phyloP scores from a whole-genome alignment of 2,329 filamentous ascomycete genomes.

The Apiospora aurea region DNA sequence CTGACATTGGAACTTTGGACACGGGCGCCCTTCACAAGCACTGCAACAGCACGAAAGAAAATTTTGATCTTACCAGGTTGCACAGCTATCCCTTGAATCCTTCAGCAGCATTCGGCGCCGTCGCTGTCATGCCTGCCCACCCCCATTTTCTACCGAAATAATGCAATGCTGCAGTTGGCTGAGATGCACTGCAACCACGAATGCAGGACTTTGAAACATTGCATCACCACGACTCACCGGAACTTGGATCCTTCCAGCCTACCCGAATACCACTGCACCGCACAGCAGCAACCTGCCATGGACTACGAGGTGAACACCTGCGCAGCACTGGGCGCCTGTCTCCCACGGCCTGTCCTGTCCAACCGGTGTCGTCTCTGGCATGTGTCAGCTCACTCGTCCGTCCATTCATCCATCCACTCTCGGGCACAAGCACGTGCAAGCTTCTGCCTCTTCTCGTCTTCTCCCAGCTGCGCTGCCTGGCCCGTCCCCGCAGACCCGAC shows the following conservation, averaged over 20 bases:
- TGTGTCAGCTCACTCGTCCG: neutral
- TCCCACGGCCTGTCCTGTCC: neutral
- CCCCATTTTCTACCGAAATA: slow-evolving; percentile 4
- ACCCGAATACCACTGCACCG: slow-evolving; percentile 16
- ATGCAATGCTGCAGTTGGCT: slow-evolving; percentile 20
- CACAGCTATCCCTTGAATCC: slow-evolving; percentile 7
- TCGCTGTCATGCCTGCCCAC: neutral
- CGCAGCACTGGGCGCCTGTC: neutral
- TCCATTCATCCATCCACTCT: neutral
- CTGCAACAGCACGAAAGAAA: neutral
- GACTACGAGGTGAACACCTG: neutral
- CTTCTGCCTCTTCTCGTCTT: neutral
- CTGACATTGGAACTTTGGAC: neutral
- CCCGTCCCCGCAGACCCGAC: slow-evolving; percentile 1
- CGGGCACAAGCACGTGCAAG: slow-evolving; percentile 1
- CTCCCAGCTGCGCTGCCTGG: neutral
- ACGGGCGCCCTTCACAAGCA: neutral
- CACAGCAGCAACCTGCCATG: neutral
- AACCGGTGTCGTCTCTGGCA: slow-evolving; percentile 6
- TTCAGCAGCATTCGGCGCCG: slow-evolving; percentile 8
- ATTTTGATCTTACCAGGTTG: slow-evolving; percentile 1
- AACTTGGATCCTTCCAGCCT: slow-evolving; percentile 13
- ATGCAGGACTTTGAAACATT: slow-evolving; percentile 20
- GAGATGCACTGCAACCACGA: slow-evolving; percentile 17
- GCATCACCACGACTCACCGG: slow-evolving; percentile 16